Base-by-base conservation (phyloP, 306 rosid genomes). In the Lotus japonicus region DNA sequence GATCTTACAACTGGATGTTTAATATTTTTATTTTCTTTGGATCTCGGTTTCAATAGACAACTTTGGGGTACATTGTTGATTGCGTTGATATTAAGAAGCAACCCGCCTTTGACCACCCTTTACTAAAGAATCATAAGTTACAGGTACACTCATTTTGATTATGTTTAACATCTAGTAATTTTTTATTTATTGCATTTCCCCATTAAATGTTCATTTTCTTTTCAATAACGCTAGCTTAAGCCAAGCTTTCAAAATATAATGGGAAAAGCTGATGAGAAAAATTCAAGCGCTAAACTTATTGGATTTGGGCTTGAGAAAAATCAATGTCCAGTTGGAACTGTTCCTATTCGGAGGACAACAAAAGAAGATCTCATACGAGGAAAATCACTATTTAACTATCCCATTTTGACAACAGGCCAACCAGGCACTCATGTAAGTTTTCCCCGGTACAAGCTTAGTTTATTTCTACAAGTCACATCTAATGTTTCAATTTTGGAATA, bases 51-150 rank as follows among this genome's bases (percentile, higher is more conserved):
- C 3, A 4, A 10, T 0, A 74, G 67, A 65, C 53, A 56, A 56
- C 55, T 12, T 55, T 33, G 10, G 79, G 73, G 0, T 3, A 74
- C 5, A 65, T 45, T 35, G 8, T 64, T 53, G 79, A 74, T 45
- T 74, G 79, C 39, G 53, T 74, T 45, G 67, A 74, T 3, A 65
- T 74, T 16, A 13, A 55, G 3, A 65, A 74, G 9, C 79, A 74
- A 45, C 35, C 67, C 0, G 35, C 72, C 3, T 74, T 74, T 13
- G 36, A 33, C 10, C 58, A 54, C 44, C 72, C 72, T 12, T 31
- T 64, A 11, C 0, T 74, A 10, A 55, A 74, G 2, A 64, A 64
- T 44, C 78, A 74, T 1, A 74, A 54, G 17, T 28, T 64, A 4
- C 51, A 64, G 58, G 72, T 54, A 33, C 0, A 5, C 8, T 4